Base-by-base conservation (phyloP, 129 eudicot species). In the Flaveria sonorensis region DNA sequence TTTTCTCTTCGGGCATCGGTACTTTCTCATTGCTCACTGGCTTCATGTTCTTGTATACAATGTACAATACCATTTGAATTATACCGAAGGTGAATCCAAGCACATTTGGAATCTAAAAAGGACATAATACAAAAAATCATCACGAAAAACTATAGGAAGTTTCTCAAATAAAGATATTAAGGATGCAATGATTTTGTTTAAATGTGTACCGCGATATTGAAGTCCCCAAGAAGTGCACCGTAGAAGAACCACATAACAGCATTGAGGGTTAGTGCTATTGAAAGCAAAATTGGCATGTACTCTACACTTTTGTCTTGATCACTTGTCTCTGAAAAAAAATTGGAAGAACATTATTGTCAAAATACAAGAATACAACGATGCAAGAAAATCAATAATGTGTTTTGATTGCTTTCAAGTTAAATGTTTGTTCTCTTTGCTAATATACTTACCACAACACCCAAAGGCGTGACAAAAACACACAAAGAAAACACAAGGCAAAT, bases 191-290 rank as follows among this genome's bases (percentile, higher is more conserved):
- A 20, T 5, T 64, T 40, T 14, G 15, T 12, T 65, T 53, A 91
- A 91, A 7, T 4, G 2, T 0, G 76, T 87, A 92, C 97, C 39
- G 90, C 92, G 14, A 92, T 81, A 42, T 85, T 79, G 76, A 57
- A 80, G 73, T 92, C 92, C 3, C 88, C 85, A 18, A 82, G 83
- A 10, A 89, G 80, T 30, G 89, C 83, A 19, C 95, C 95, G 32
- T 88, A 89, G 70, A 88, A 83, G 87, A 91, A 91, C 97, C 97
- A 91, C 81, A 85, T 87, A 40, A 91, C 94, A 10, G 94, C 94
- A 45, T 86, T 88, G 2, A 91, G 66, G 10, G 94, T 91, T 60
- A 91, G 92, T 76, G 83, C 86, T 61, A 83, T 68, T 9, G 97
- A 91, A 7, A 87, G 71, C n/a, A 79, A 76, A 79, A 91, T 83